Evolutionary conservation across 1,284 basidiomycete genomes (phyloP), one percentile per base, ranked within the genome.

Genomic region (Melampsora larici-populina): DNA sequence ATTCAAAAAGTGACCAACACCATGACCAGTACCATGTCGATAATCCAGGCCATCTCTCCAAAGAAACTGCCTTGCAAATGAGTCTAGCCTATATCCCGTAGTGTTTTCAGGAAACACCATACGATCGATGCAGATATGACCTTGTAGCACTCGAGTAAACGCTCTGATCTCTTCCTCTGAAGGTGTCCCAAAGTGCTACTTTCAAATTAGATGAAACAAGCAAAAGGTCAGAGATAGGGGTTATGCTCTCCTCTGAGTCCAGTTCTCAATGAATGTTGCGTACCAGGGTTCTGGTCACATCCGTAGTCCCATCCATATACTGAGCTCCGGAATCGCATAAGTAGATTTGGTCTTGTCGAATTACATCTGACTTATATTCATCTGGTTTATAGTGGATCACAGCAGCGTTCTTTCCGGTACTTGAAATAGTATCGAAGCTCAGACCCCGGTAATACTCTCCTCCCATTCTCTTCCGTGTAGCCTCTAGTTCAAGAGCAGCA

Each of bases 311-410:
- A 81, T 97, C 94, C 40, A 89, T 85, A 84, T 91, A 97, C 85
- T 98, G 95, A 0, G 88, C 85, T 81, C 96, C 96, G 29, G 92
- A 94, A 84, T 99, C 96, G 82, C 95, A 98, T 3, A 98, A 87
- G 84, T 99, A 98, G 70, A 97, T 89, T 1, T 89, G 88, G 69
- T 94, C 88, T 81, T 88, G 89, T 81, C 88, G 87, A 79, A 99
- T 91, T 24, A 89, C 86, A 0, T 91, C 90, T 81, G 90, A 93
- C 79, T 89, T 88, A 6, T 87, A 84, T n/a, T 89, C 88, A 70
- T 91, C 89, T 2, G 96, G 94, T 1, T 87, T 86, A 84, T 99
- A 99, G 83, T 99, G 96, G 78, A 99, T 97, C 81, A 99, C 91
- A 18, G 94, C 94, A 89, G 81, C 94, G 83, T 99, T 97, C 1